Evolutionary conservation across 345 rosid species (phyloP), one percentile per base, ranked within the genome.

Genomic region (Salix dunnii): DNA sequence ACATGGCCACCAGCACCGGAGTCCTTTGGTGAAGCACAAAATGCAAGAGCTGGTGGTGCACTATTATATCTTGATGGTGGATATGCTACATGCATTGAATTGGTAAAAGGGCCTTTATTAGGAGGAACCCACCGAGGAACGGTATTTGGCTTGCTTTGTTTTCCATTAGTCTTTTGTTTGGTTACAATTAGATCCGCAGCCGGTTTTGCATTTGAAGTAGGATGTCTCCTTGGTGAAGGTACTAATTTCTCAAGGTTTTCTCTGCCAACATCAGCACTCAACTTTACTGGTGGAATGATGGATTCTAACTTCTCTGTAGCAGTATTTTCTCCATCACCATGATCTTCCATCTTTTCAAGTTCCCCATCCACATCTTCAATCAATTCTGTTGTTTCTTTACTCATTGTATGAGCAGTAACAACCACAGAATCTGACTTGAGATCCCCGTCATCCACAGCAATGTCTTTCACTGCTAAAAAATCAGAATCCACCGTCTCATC

Each of bases 51-150:
- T 76, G 97, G 91, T 17, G 96, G 95, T 64, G 95, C 94, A 84
- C 92, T 96, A 76, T 90, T 91, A 77, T 86, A 82, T 82, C 92
- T 85, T 72, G 96, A 86, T 12, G 93, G 96, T 4, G 97, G 97
- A 83, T 89, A 89, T 30, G 90, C 82, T 71, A 90, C 94, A 76
- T 88, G 95, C 97, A 91, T 88, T 46, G 97, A 92, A 85, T 88
- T 89, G 61, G 85, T 79, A 71, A 86, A 89, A 53, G 95, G 89
- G 69, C 92, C 98, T 83, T 89, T 96, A 86, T 92, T 91, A 25
- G 97, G 77, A 36, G 98, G 95, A 77, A 94, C 86, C 99, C 98
- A 94, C 75, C 93, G 88, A 71, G 94, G 91, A 28, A 85, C 85
- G 36, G 87, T 76, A 78, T 81, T 91, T 75, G 98, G 92, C 90